Evolutionary conservation across 208 protist species (phyloP).

Genomic region (Acanthamoeba lenticulata): DNA sequence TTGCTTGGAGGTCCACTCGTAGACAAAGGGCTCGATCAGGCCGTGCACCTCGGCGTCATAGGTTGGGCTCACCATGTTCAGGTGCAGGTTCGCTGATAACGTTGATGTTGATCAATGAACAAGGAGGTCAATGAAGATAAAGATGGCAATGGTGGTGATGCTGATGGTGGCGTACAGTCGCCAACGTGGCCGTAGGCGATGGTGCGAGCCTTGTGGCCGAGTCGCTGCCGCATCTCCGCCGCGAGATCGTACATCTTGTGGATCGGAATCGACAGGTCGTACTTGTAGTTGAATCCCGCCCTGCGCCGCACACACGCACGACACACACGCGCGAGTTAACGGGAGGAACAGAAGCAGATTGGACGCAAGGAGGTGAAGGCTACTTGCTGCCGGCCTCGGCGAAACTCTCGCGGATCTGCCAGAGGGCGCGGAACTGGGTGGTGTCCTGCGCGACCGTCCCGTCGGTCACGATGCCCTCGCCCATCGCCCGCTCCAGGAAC

Average conservation of each 20-base stretch:
- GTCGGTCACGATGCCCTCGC: slow-evolving; percentile 67
- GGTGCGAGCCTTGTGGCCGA: slow-evolving; percentile 72
- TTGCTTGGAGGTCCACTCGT: slow-evolving; percentile 86
- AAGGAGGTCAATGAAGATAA: not conserved
- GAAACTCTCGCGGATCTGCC: slow-evolving; percentile 85
- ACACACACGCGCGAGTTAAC: not conserved
- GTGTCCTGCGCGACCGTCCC: slow-evolving; percentile 79
- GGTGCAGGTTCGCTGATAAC: slow-evolving; percentile 91
- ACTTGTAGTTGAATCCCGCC: slow-evolving; percentile 86
- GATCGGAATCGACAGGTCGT: slow-evolving; percentile 89
- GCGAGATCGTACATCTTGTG: slow-evolving; percentile 86
- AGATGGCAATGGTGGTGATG: not conserved
- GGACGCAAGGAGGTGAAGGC: not conserved
- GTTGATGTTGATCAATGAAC: not conserved
- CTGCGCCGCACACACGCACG: not conserved
- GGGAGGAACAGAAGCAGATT: not conserved
- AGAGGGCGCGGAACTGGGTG: slow-evolving; percentile 76
- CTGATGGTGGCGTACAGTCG: slow-evolving; percentile 85
- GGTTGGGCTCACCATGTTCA: slow-evolving; percentile 91
- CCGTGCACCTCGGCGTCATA: slow-evolving; percentile 64
- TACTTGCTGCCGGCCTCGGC: slow-evolving; percentile 72
- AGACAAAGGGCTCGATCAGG: slow-evolving; percentile 90
- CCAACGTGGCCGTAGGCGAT: slow-evolving; percentile 96
- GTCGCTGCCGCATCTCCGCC: slow-evolving; percentile 76
- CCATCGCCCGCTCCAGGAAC: slow-evolving; percentile 84